A percentile compares a stretch with the other conserved stretches of the same genome.
phyloP scores from a whole-genome alignment of 768 basidiomycete species.

The Lactarius akahatsu region DNA sequence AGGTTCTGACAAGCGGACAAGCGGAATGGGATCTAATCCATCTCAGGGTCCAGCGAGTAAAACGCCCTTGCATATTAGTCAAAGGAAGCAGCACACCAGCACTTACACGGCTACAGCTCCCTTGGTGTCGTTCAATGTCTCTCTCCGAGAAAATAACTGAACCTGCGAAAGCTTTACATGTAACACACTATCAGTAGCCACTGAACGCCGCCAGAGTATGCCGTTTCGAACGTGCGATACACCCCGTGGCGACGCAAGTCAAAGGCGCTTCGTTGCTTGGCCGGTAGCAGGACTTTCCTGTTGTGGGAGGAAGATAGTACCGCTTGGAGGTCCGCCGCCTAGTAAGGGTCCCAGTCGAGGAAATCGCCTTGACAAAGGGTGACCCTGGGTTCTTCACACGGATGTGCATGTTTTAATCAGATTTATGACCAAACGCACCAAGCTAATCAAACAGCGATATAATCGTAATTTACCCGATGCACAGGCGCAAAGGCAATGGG shows the following conservation, averaged over 20 bases:
- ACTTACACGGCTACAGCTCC: constrained; percentile 9
- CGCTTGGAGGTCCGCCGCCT: constrained; percentile 8
- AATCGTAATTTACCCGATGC: neutral
- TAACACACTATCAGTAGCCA: constrained; percentile 17
- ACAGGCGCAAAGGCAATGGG: neutral
- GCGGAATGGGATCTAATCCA: neutral
- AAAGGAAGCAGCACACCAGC: constrained; percentile 8
- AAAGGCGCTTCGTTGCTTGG: constrained; percentile 21
- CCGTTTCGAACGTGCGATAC: constrained; percentile 10
- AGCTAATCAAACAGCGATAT: neutral
- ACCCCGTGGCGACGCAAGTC: constrained; percentile 13
- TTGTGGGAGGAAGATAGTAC: constrained; percentile 24
- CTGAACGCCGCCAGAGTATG: constrained; percentile 12
- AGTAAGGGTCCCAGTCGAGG: neutral
- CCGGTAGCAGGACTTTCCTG: constrained; percentile 11
- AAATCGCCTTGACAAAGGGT: constrained; percentile 12
- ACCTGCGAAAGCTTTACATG: constrained; percentile 11
- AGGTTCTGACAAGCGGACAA: constrained; percentile 9
- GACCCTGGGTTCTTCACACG: neutral
- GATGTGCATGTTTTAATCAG: neutral
- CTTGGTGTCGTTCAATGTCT: constrained; percentile 7
- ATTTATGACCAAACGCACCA: neutral
- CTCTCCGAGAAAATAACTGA: neutral
- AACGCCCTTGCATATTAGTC: constrained; percentile 16
- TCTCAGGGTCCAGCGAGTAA: constrained; percentile 2